A percentile compares a stretch with the other conserved stretches of the same genome.
These are phyloP conservation scores for Candida nonsorbophila DNA, from an alignment of 805 yeast species.

Conservation along the genomic window DNA sequence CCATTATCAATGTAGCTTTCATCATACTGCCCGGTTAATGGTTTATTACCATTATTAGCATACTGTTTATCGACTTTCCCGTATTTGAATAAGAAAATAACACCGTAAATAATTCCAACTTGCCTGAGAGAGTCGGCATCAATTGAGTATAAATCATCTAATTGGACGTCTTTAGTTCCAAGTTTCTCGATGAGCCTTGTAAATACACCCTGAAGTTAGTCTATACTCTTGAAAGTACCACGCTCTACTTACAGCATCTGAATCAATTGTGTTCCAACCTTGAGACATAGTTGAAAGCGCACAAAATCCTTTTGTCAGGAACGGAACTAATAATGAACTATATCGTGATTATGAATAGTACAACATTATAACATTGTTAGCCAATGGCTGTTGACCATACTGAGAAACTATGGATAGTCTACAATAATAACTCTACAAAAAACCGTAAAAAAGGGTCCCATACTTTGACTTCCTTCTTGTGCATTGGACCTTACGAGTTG, in stretches of 20 bases:
- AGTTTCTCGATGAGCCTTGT: conserved; percentile 56
- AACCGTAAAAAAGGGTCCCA: too few relatives aligned
- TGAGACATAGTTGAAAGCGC: too few relatives aligned
- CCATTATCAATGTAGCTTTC: conserved; percentile 21
- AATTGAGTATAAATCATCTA: conserved; percentile 53
- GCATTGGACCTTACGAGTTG: too few relatives aligned
- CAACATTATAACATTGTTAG: too few relatives aligned
- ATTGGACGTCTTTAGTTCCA: conserved; percentile 47
- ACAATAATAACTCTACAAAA: too few relatives aligned
- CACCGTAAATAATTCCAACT: conserved; percentile 48
- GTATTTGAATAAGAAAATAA: conserved; percentile 59
- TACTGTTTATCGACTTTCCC: conserved; percentile 31
- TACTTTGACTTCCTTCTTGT: too few relatives aligned
- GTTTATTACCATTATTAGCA: conserved; percentile 23
- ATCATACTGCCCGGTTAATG: conserved; percentile 43
- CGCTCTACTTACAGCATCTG: conserved; percentile 46
- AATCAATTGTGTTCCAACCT: conserved; percentile 61
- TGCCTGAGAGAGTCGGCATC: conserved; percentile 37
- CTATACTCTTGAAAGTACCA: background rate
- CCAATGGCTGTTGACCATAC: too few relatives aligned
- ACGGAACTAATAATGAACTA: conserved; percentile 17
- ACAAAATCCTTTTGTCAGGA: conserved; percentile 13
- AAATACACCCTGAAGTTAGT: conserved; percentile 46
- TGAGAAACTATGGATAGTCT: too few relatives aligned
- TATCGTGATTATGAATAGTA: conserved; percentile 11